These are phyloP conservation scores for Monosporozyma solicola DNA, from an alignment of 805 yeast species.

Conservation along the genomic window DNA sequence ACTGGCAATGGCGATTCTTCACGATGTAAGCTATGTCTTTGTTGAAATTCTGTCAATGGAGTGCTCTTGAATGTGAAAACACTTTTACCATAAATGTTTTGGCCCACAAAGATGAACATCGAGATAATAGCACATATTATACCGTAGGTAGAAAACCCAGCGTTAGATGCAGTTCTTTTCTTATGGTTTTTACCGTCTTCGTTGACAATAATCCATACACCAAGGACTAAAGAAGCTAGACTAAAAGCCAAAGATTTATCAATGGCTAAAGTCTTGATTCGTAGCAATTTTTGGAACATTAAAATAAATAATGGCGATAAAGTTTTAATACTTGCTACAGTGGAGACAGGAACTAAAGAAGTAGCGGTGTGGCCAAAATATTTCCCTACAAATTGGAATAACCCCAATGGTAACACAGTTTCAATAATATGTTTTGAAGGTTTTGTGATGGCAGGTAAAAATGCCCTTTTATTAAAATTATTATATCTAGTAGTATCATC, in stretches of 20 bases:
- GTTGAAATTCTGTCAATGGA: constrained; percentile 1
- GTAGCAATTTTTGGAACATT: constrained; percentile 40
- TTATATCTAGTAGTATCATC: constrained; percentile 13
- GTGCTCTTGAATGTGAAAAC: constrained; percentile 45
- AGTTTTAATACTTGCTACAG: constrained; percentile 64
- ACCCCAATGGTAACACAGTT: constrained; percentile 52
- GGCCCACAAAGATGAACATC: constrained; percentile 69
- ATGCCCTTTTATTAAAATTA: neutral
- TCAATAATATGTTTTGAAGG: constrained; percentile 36
- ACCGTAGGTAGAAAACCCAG: constrained; percentile 36
- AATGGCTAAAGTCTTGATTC: constrained; percentile 12
- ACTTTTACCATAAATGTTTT: constrained; percentile 79
- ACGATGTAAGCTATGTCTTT: neutral
- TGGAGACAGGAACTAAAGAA: constrained; percentile 54
- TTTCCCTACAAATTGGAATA: constrained; percentile 59
- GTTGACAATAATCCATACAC: constrained; percentile 27
- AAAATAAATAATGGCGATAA: constrained; percentile 56
- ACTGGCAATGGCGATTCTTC: constrained; percentile 17
- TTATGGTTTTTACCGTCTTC: constrained; percentile 12
- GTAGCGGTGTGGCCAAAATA: constrained; percentile 56
- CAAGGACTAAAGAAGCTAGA: constrained; percentile 17
- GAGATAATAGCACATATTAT: constrained; percentile 59
- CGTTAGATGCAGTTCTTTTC: constrained; percentile 1
- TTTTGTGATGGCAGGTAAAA: constrained; percentile 9
- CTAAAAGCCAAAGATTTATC: constrained; percentile 15